These are phyloP conservation scores for Cenococcum geophilum DNA, from an alignment of 495 filamentous ascomycete species.

Conservation along the genomic window DNA sequence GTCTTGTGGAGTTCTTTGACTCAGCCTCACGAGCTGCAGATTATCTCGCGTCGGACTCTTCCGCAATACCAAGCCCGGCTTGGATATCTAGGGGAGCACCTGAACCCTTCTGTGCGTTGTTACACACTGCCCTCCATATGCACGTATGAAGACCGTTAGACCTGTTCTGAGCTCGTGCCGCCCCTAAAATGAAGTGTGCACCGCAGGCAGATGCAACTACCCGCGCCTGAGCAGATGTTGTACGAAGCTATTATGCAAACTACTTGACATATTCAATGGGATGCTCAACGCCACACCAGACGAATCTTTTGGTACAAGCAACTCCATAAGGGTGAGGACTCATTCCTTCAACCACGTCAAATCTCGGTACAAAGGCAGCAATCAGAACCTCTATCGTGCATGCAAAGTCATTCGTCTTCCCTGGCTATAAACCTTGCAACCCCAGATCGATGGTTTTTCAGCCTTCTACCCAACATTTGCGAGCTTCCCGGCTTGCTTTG, in stretches of 20 bases:
- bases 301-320: not conserved
- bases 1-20: not conserved
- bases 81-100: not conserved
- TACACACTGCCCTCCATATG: not conserved
- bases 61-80: not conserved
- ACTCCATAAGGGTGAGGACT: not conserved
- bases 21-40: not conserved
- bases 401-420: not conserved
- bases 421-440: constrained; percentile 13
- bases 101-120: not conserved
- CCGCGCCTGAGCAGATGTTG: not conserved
- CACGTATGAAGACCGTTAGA: constrained; percentile 1
- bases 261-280: not conserved
- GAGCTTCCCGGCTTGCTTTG: not conserved
- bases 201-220: not conserved
- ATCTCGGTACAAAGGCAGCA: constrained; percentile 3
- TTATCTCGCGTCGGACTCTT: not conserved
- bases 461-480: not conserved
- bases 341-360: not conserved
- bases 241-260: constrained; percentile 1
- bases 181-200: not conserved
- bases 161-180: not conserved
- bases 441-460: constrained; percentile 12
- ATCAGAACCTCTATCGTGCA: not conserved
- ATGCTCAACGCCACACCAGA: not conserved